phyloP scores from a whole-genome alignment of 2,329 filamentous ascomycete species.

The Calonectria hawksworthii region DNA sequence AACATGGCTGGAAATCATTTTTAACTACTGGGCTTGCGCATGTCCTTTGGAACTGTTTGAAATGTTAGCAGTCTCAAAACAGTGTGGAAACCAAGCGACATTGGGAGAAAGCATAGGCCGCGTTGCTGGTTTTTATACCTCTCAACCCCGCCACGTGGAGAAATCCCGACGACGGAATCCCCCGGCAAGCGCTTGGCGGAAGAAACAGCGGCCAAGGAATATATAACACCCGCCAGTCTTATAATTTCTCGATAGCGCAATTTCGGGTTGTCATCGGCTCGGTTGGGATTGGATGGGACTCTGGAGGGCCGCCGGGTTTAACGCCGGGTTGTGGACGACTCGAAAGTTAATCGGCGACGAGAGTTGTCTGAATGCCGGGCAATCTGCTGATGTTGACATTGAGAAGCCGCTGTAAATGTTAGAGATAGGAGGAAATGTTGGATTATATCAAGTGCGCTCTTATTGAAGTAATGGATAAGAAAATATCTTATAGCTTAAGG shows the following conservation, averaged over 20 bases:
- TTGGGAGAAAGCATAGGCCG: background rate
- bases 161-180: background rate
- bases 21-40: background rate
- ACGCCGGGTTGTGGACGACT: slow-evolving; percentile 28
- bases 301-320: slow-evolving; percentile 38
- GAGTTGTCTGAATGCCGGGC: background rate
- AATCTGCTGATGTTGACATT: background rate
- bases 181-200: background rate
- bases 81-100: slow-evolving; percentile 19
- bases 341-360: background rate
- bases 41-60: background rate
- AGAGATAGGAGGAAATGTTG: background rate
- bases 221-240: background rate
- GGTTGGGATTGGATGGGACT: slow-evolving; percentile 23
- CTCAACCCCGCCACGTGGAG: slow-evolving; percentile 31
- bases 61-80: background rate
- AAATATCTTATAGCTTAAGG: background rate
- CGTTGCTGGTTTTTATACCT: slow-evolving; percentile 36
- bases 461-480: background rate
- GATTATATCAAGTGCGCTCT: background rate
- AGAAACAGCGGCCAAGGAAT: background rate
- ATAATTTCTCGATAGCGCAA: slow-evolving; percentile 14
- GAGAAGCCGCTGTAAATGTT: background rate
- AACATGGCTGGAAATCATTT: slow-evolving; percentile 41
- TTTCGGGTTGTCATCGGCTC: background rate